Conservation (phyloP, 2,329 filamentous ascomycete genomes). For the Fusarium foetens region DNA sequence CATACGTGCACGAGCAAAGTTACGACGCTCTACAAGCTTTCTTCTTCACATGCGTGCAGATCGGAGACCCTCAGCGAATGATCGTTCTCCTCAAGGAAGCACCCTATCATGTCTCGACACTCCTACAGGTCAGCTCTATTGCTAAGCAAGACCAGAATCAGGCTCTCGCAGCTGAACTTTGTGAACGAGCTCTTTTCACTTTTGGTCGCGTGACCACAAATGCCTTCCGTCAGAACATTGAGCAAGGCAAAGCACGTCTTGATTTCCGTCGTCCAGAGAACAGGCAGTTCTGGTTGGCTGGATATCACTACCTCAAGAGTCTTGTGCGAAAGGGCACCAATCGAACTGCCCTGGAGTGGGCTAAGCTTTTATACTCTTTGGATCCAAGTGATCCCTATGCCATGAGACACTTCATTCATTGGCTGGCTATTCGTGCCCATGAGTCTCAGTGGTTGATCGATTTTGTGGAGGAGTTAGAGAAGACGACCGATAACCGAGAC, state of each 20-base stretch:
- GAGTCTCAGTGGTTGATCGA: slow-evolving; percentile 81
- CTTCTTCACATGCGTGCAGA: slow-evolving; percentile 84
- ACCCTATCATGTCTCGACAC: slow-evolving; percentile 88
- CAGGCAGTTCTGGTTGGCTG: slow-evolving; percentile 90
- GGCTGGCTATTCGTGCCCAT: slow-evolving; percentile 82
- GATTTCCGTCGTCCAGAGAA: slow-evolving; percentile 88
- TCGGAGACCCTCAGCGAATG: slow-evolving; percentile 84
- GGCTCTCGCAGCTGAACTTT: slow-evolving; percentile 83
- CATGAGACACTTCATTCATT: slow-evolving; percentile 82
- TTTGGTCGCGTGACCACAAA: slow-evolving; percentile 91
- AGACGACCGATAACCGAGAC: slow-evolving; percentile 52
- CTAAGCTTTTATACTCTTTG: slow-evolving; percentile 82
- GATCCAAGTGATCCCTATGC: slow-evolving; percentile 85
- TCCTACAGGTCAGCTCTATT: slow-evolving; percentile 93
- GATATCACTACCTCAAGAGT: slow-evolving; percentile 87
- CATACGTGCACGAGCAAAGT: slow-evolving; percentile 76
- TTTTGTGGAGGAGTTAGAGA: slow-evolving; percentile 63
- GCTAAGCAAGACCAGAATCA: slow-evolving; percentile 92
- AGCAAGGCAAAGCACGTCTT: slow-evolving; percentile 81
- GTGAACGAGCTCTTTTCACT: slow-evolving; percentile 90
- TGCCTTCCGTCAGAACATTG: slow-evolving; percentile 79
- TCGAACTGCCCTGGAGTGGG: slow-evolving; percentile 93
- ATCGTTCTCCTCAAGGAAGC: slow-evolving; percentile 71
- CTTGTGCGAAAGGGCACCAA: slow-evolving; percentile 92
- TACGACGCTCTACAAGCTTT: slow-evolving; percentile 80